Percentiles rank a stretch among this genome's conserved stretches.
Conservation (phyloP, 139 green algal species). For the Auxenochlorella pyrenoidosa region DNA sequence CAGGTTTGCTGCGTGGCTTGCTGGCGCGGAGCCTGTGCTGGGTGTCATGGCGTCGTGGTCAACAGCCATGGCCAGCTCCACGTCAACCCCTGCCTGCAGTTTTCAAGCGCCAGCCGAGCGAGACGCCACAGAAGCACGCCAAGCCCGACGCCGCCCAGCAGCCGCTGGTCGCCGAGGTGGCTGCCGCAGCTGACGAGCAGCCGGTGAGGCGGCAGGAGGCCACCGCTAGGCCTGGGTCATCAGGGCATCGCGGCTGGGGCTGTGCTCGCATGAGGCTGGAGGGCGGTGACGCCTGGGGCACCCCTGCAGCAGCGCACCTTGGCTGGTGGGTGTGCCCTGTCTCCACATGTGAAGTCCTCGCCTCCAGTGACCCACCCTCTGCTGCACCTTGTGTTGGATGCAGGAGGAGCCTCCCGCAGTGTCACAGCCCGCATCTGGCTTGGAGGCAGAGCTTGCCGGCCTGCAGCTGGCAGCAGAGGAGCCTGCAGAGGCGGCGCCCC, state of each 20-base stretch:
- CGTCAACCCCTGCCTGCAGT: neutral
- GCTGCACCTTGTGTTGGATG: neutral
- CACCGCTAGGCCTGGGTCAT: no score
- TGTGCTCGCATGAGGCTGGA: no score
- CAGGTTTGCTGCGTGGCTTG: no score
- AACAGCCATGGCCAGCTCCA: neutral
- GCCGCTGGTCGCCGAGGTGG: neutral
- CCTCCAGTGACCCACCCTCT: no score
- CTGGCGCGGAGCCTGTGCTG: no score
- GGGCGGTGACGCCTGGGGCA: neutral
- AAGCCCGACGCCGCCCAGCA: neutral
- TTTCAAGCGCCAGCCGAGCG: neutral
- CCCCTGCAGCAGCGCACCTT: no score
- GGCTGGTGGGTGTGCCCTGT: neutral
- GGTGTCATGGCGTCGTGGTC: no score
- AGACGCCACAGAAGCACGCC: neutral
- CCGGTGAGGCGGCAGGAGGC: neutral
- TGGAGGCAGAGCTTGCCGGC: neutral
- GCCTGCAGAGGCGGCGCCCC: neutral
- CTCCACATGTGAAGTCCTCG: neutral
- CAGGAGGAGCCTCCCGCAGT: neutral
- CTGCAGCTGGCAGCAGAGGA: constrained; percentile 16
- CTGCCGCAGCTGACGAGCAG: neutral
- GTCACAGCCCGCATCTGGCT: neutral
- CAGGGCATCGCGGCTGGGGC: no score